These are phyloP conservation scores for Schizosaccharomyces octosporus DNA, from an alignment of 805 yeast genomes.

Conservation along the genomic window DNA sequence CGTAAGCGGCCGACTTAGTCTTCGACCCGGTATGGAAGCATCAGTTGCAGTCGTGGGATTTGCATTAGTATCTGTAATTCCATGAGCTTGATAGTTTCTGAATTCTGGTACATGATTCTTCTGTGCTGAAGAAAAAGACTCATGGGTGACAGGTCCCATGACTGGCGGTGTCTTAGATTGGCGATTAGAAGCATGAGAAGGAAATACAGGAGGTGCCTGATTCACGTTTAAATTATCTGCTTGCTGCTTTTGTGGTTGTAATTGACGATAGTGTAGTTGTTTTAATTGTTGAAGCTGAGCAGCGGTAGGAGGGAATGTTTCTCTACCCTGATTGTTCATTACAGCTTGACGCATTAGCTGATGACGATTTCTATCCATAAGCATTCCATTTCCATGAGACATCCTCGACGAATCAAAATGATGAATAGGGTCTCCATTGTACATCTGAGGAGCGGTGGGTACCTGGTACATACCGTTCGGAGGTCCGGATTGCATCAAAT, in stretches of 20 bases:
- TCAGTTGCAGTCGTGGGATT: no score
- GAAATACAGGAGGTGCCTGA: slow-evolving; percentile 5
- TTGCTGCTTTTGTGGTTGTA: slow-evolving; percentile 5
- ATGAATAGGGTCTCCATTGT: background rate
- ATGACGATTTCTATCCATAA: background rate
- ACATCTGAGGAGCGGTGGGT: no score
- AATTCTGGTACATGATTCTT: background rate
- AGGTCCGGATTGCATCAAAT: background rate
- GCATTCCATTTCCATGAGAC: background rate
- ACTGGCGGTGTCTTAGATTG: background rate
- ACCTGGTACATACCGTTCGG: no score
- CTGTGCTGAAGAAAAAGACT: background rate
- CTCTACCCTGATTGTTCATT: background rate
- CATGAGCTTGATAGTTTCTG: background rate
- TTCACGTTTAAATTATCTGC: slow-evolving; percentile 4
- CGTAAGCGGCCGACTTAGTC: background rate
- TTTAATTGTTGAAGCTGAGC: slow-evolving; percentile 7
- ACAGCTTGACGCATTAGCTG: background rate
- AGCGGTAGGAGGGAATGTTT: slow-evolving; percentile 3
- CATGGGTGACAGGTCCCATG: background rate
- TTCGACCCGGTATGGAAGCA: no score
- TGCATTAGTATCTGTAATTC: no score
- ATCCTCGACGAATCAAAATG: background rate
- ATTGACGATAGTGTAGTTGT: slow-evolving; percentile 6
- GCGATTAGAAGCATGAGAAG: background rate